A percentile compares a stretch with the other conserved stretches of the same genome.
Evolutionary conservation across 345 rosid species (phyloP).

Genomic region (Combretum micranthum): DNA sequence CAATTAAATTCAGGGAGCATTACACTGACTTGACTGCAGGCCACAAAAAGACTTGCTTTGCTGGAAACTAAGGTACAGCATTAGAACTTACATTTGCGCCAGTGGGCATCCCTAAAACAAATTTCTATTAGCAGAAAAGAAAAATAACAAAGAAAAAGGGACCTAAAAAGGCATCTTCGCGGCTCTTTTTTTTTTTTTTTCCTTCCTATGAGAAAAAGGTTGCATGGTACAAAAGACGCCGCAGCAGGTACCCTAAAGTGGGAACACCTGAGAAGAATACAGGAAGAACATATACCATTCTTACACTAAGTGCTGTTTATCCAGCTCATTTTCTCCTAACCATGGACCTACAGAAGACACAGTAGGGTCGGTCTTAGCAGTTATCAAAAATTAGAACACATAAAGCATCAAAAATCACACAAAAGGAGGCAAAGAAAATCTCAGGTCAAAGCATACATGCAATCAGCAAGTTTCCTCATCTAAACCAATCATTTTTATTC

Average conservation of each 20-base stretch:
- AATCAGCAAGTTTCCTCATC: no score
- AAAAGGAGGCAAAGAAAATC: no score
- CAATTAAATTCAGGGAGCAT: no score
- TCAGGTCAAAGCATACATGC: no score
- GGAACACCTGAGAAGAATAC: constrained; percentile 19
- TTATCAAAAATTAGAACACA: constrained; percentile 14
- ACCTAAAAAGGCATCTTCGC: constrained; percentile 24
- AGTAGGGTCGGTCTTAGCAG: constrained; percentile 9
- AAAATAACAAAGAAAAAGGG: constrained; percentile 2
- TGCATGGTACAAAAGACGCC: constrained; percentile 51
- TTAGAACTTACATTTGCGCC: constrained; percentile 4
- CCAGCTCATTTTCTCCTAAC: constrained; percentile 9
- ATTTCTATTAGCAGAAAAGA: constrained; percentile 22
- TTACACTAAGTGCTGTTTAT: constrained; percentile 24
- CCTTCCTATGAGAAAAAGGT: constrained; percentile 25
- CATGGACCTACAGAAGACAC: constrained; percentile 11
- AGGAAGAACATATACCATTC: constrained; percentile 32
- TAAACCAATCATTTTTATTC: no score
- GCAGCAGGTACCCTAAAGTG: constrained; percentile 11
- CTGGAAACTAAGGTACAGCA: constrained; percentile 18
- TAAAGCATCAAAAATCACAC: no score
- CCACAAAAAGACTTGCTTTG: constrained; percentile 32
- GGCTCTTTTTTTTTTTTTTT: constrained; percentile 43
- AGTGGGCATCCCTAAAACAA: constrained; percentile 11
- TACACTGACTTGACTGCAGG: constrained; percentile 9